A percentile compares a stretch with the other conserved stretches of the same genome.
Conservation (phyloP, 2,329 filamentous ascomycete species). For the Hypoxylon sp. region DNA sequence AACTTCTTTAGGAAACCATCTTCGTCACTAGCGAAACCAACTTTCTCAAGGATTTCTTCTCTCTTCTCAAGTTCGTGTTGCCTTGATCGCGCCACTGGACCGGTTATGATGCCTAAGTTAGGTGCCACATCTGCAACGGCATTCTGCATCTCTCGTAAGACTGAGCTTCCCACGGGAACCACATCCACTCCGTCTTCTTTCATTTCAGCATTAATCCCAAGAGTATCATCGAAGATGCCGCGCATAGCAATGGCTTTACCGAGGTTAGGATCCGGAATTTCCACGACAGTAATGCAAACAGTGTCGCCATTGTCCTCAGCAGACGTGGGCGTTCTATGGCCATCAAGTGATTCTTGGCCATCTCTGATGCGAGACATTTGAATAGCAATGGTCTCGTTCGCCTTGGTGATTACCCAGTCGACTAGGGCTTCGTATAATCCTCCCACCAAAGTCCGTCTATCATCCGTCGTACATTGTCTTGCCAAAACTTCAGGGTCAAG, state of each 20-base stretch:
- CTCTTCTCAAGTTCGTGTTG: constrained; percentile 86
- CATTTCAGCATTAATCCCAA: constrained; percentile 97
- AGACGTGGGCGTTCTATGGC: constrained; percentile 74
- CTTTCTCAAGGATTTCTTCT: constrained; percentile 87
- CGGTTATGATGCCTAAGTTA: constrained; percentile 82
- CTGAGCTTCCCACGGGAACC: constrained; percentile 79
- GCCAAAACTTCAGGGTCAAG: constrained; percentile 87
- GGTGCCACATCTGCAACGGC: constrained; percentile 82
- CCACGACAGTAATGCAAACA: constrained; percentile 89
- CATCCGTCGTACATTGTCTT: constrained; percentile 84
- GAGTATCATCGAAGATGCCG: constrained; percentile 91
- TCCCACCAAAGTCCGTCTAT: constrained; percentile 84
- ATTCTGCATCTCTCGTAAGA: constrained; percentile 88
- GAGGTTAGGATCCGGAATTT: constrained; percentile 83
- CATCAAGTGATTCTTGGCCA: constrained; percentile 77
- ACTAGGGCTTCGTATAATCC: constrained; percentile 94
- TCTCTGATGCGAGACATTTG: constrained; percentile 79
- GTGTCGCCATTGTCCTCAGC: constrained; percentile 83
- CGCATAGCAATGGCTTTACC: constrained; percentile 92
- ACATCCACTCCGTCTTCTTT: constrained; percentile 93
- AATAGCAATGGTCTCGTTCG: constrained; percentile 84
- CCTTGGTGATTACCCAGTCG: constrained; percentile 92
- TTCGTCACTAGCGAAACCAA: constrained; percentile 84
- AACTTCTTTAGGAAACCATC: constrained; percentile 87
- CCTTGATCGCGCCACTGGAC: constrained; percentile 77